Conservation (phyloP, 208 protist genomes). For the Leishmania guyanensis region DNA sequence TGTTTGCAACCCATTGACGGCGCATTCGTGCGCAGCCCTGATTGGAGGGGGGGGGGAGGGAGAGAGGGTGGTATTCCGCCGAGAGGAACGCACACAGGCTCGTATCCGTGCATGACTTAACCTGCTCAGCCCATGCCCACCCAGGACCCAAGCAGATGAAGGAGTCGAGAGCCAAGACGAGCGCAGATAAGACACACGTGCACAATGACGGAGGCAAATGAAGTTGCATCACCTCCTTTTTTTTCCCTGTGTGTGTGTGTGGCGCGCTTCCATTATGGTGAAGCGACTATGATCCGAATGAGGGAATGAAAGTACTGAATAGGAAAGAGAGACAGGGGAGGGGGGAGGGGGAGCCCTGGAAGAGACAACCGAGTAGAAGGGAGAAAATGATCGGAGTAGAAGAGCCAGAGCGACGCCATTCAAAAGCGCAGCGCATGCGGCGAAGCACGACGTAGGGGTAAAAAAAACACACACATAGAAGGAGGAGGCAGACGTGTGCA, state of each 20-base stretch:
- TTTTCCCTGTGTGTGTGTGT: neutral
- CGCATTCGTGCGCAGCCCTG: neutral
- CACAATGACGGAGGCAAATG: conserved; percentile 17
- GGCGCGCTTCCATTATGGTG: neutral
- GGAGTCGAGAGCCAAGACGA: neutral
- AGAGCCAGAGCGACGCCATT: neutral
- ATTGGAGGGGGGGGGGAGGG: neutral
- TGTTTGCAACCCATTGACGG: neutral
- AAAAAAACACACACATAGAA: neutral
- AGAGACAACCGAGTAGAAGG: too few species aligned
- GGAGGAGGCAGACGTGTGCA: neutral
- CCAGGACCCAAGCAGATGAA: neutral
- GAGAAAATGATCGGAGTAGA: neutral
- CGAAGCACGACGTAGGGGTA: neutral
- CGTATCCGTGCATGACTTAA: neutral
- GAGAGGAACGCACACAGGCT: neutral
- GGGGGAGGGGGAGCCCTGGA: neutral
- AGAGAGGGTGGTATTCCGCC: neutral
- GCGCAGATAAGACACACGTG: conserved; percentile 2
- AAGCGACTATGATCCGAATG: neutral
- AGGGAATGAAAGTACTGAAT: neutral
- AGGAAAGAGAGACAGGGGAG: neutral
- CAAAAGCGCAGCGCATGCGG: too few species aligned
- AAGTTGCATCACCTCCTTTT: neutral
- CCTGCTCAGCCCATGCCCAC: neutral